A percentile compares a stretch with the other conserved stretches of the same genome.
Evolutionary conservation across 2,329 filamentous ascomycete genomes (phyloP).

Genomic region (Aspergillus melleus): DNA sequence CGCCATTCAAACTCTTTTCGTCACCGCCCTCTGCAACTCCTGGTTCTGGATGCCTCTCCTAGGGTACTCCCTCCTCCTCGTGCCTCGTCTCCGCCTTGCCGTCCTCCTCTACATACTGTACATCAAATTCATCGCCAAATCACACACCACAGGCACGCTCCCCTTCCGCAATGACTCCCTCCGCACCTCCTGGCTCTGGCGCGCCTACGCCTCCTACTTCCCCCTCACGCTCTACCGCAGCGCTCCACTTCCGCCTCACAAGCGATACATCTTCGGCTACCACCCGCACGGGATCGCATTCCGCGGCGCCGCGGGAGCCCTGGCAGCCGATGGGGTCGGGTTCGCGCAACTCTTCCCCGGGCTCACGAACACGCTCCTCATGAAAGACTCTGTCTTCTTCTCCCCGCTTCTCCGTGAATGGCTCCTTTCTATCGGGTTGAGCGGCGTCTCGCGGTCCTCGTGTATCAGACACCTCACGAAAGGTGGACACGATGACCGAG

Average conservation of each 20-base stretch:
- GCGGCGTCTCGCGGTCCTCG: slow-evolving; percentile 77
- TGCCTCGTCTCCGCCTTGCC: slow-evolving; percentile 75
- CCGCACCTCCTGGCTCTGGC: slow-evolving; percentile 71
- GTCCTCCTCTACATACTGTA: slow-evolving; percentile 70
- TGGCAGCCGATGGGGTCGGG: slow-evolving; percentile 73
- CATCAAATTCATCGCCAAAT: slow-evolving; percentile 66
- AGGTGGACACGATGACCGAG: slow-evolving; percentile 69
- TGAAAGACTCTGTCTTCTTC: slow-evolving; percentile 80
- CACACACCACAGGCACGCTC: slow-evolving; percentile 68
- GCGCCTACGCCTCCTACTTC: slow-evolving; percentile 79
- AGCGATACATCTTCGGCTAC: slow-evolving; percentile 87
- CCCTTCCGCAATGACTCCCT: slow-evolving; percentile 69
- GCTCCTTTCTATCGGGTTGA: slow-evolving; percentile 71
- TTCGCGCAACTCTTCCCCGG: slow-evolving; percentile 80
- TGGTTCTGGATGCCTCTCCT: slow-evolving; percentile 56
- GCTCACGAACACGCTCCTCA: slow-evolving; percentile 81
- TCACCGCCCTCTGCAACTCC: slow-evolving; percentile 17
- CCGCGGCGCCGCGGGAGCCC: slow-evolving; percentile 78
- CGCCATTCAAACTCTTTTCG: slow-evolving; percentile 13
- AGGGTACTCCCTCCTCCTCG: slow-evolving; percentile 80
- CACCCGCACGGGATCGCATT: slow-evolving; percentile 89
- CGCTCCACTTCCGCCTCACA: slow-evolving; percentile 67
- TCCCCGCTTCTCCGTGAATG: slow-evolving; percentile 85
- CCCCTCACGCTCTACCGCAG: slow-evolving; percentile 78
- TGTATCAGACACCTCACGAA: slow-evolving; percentile 76